These are phyloP conservation scores for Fusarium sp. DNA, from an alignment of 2,329 filamentous ascomycete genomes.

Conservation along the genomic window DNA sequence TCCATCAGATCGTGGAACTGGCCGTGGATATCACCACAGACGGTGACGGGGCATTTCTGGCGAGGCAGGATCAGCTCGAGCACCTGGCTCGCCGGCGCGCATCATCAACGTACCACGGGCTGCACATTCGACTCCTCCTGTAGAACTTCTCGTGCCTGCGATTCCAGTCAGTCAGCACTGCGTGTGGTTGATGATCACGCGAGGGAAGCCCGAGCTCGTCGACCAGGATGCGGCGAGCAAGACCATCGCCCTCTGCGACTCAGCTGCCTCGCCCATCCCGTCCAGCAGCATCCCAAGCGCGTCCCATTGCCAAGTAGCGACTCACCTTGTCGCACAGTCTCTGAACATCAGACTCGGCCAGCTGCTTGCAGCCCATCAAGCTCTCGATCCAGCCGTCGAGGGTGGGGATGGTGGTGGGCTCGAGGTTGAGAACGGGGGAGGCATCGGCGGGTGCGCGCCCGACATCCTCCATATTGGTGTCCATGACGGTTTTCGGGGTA, in stretches of 20 bases:
- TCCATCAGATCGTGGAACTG: constrained; percentile 99
- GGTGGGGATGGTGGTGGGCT: constrained; percentile 90
- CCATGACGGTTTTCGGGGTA: constrained; percentile 68
- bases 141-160: constrained; percentile 91
- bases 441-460: constrained; percentile 86
- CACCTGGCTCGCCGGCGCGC: constrained; percentile 24
- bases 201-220: constrained; percentile 37
- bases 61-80: constrained; percentile 44
- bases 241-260: constrained; percentile 2
- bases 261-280: background rate
- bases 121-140: constrained; percentile 99
- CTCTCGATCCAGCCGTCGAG: constrained; percentile 99
- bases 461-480: constrained; percentile 99
- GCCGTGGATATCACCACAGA: constrained; percentile 98
- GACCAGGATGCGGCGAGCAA: constrained; percentile 19
- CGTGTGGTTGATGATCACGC: constrained; percentile 44
- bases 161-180: constrained; percentile 53
- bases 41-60: constrained; percentile 97
- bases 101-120: constrained; percentile 81
- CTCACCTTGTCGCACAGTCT: constrained; percentile 96
- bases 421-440: constrained; percentile 73
- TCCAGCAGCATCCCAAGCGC: constrained; percentile 1
- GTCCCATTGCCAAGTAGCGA: background rate
- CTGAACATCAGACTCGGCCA: constrained; percentile 93
- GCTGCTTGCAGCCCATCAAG: constrained; percentile 98